These are phyloP conservation scores for Rubroboletus pulcherrimus DNA, from an alignment of 768 basidiomycete genomes.

Conservation along the genomic window DNA sequence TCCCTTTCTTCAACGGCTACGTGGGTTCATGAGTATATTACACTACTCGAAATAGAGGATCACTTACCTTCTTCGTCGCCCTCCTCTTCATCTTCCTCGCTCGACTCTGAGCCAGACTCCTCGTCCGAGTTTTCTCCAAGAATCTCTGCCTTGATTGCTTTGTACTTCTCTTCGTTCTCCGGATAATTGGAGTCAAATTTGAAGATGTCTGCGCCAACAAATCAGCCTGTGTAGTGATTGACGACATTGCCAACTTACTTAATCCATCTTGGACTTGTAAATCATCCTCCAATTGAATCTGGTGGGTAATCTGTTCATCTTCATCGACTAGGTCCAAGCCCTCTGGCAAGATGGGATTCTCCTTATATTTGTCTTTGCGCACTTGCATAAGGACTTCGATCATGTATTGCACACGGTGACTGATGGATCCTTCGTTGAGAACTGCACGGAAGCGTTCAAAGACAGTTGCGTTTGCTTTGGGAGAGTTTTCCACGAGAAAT, in stretches of 20 bases:
- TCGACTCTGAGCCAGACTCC: conserved; percentile 61
- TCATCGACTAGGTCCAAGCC: conserved; percentile 96
- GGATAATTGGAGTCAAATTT: conserved; percentile 85
- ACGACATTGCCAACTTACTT: conserved; percentile 53
- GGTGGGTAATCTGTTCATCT: conserved; percentile 96
- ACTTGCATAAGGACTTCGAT: conserved; percentile 99
- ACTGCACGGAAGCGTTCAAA: conserved; percentile 97
- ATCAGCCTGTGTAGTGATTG: conserved; percentile 6
- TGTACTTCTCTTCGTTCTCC: conserved; percentile 94
- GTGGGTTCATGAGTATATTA: conserved; percentile 9
- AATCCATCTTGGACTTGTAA: conserved; percentile 91
- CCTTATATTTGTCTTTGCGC: conserved; percentile 98
- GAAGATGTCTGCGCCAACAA: conserved; percentile 72
- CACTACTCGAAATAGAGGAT: conserved; percentile 21
- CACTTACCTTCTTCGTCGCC: conserved; percentile 48
- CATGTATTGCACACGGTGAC: conserved; percentile 98
- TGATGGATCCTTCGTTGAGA: conserved; percentile 91
- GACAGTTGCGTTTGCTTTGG: conserved; percentile 91
- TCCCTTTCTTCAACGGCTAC: conserved; percentile 72
- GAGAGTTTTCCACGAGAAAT: conserved; percentile 88
- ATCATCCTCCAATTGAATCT: conserved; percentile 89
- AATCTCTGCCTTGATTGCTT: conserved; percentile 87
- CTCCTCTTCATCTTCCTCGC: conserved; percentile 65
- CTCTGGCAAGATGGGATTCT: conserved; percentile 92
- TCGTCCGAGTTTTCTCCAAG: conserved; percentile 83